Evolutionary conservation across 208 protist genomes (phyloP), one percentile per base, ranked within the genome.

Genomic region (Endotrypanum monterogeii): DNA sequence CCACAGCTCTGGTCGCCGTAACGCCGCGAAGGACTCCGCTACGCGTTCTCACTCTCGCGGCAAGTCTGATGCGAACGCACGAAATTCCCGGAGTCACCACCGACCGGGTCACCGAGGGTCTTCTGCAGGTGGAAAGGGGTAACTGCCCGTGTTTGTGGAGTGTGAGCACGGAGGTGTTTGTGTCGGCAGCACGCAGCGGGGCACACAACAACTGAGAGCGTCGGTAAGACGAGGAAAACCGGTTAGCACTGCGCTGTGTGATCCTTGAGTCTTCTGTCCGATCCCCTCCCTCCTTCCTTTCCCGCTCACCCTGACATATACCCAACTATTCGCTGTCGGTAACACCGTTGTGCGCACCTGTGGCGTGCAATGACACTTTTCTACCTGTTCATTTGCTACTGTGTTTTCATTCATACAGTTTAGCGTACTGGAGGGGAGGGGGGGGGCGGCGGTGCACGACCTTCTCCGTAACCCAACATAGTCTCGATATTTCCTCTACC

Each of bases 61-160:
- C 28, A 18, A 25, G 48, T 35, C 68, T 6, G 55, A 48, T 56
- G 65, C 30, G 0, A 58, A 76, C 65, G 57, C 48, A 25, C 25
- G 62, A 23, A 72, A 69, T 25, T 72, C 68, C n/a, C 55, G 69
- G 65, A 81, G 76, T 57, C 63, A 65, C n/a, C 72, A 66, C 50
- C 58, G 75, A 60, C 44, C 70, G 11, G 62, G 60, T n/a, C 52
- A 75, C 70, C 76, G 58, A 60, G 48, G 65, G 54, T 51, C 46
- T 0, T 77, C 74, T 32, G 74, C 66, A 30, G 77, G 71, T 23
- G 61, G 35, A 11, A 71, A 83, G 74, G 77, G 68, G 55, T 74
- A 65, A 20, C 14, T 20, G 12, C 44, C 18, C 39, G 20, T 8
- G 35, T 11, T 20, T 2, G 18, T 25, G 14, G 4, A 37, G 35